Percentiles rank a stretch among this genome's conserved stretches.
phyloP scores from a whole-genome alignment of 441 rosid species.

The Arabidopsis hybrid region DNA sequence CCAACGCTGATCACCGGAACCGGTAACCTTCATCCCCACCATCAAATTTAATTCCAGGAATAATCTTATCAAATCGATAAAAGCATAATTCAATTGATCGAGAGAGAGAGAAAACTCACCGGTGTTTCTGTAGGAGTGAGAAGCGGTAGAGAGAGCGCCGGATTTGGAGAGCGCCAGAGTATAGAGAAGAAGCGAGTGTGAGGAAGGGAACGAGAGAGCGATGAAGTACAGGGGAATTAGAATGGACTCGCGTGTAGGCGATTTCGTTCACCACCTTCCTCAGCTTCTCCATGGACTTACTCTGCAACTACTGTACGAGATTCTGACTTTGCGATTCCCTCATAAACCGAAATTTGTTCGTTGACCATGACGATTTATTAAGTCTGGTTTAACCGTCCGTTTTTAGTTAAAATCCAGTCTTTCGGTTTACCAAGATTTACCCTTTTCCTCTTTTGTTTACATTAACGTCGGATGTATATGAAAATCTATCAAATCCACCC shows the following conservation, averaged over 20 bases:
- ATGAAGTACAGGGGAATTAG: constrained; percentile 54
- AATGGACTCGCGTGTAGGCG: constrained; percentile 61
- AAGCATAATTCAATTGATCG: background rate
- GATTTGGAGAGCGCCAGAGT: constrained; percentile 58
- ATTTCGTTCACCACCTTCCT: constrained; percentile 65
- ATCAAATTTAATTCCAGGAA: background rate
- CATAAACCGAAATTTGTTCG: background rate
- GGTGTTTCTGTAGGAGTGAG: constrained; percentile 55
- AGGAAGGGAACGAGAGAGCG: constrained; percentile 70
- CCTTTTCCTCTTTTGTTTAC: background rate
- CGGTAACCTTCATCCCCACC: constrained; percentile 59
- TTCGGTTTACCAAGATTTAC: constrained; percentile 15
- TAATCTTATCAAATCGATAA: background rate
- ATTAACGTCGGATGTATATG: background rate
- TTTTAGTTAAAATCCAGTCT: constrained; percentile 3
- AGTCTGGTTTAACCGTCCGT: background rate
- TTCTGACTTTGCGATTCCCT: background rate
- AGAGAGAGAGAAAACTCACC: constrained; percentile 45
- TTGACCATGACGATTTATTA: background rate
- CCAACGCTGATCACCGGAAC: constrained; percentile 93
- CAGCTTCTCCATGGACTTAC: constrained; percentile 63
- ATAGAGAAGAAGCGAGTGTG: constrained; percentile 64
- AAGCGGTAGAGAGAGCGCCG: constrained; percentile 62
- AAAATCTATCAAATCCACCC: background rate
- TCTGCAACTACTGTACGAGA: background rate